These are phyloP conservation scores for Glycyrrhiza uralensis DNA, from an alignment of 306 rosid species.

Conservation along the genomic window DNA sequence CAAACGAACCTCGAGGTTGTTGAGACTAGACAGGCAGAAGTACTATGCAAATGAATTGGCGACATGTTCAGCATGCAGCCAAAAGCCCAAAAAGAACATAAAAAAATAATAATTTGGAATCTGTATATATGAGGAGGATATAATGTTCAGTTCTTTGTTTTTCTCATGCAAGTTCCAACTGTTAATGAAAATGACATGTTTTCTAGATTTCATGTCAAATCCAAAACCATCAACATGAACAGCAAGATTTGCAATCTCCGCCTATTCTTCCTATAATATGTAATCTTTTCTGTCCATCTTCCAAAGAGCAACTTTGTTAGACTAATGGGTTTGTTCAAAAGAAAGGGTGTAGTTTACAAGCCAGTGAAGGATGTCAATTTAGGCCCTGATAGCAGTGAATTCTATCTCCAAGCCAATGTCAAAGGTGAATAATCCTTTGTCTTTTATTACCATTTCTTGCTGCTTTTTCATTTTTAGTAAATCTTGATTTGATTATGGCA, in stretches of 20 bases:
- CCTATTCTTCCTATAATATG: neutral
- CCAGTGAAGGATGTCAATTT: conserved; percentile 58
- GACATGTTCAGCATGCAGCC: neutral
- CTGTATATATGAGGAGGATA: neutral
- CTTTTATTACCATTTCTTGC: neutral
- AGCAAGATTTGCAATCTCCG: conserved; percentile 27
- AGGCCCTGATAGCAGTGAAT: conserved; percentile 52
- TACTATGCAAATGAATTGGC: neutral
- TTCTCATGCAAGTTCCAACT: neutral
- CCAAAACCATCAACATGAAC: neutral
- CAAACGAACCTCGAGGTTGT: neutral
- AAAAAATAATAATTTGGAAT: neutral
- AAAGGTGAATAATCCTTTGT: conserved; percentile 49
- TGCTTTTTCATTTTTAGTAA: neutral
- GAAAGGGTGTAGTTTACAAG: conserved; percentile 43
- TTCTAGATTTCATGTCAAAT: conserved; percentile 6
- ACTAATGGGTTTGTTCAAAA: conserved; percentile 53
- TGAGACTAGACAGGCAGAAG: neutral
- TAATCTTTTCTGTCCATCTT: neutral
- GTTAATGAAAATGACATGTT: conserved; percentile 35
- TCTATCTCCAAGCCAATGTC: conserved; percentile 71
- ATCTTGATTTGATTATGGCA: neutral
- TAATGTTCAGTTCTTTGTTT: conserved; percentile 5
- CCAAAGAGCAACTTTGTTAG: neutral
- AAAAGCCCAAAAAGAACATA: neutral